Evolutionary conservation across 2,329 filamentous ascomycete species (phyloP).

Genomic region (Scedosporium minutisporum): DNA sequence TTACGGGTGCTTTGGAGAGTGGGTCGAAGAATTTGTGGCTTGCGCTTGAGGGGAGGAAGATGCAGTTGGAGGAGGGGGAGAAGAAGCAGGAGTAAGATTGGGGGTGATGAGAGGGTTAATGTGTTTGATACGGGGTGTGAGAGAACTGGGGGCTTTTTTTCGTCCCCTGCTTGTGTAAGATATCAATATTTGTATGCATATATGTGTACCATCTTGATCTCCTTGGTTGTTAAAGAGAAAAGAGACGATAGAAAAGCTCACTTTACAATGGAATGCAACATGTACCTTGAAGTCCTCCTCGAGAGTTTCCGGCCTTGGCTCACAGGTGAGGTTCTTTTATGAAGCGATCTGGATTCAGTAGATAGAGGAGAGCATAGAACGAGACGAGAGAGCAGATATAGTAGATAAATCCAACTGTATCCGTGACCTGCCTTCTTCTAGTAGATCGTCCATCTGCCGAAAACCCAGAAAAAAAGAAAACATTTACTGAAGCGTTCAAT

Average conservation of each 20-base stretch:
- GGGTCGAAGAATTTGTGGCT: conserved; percentile 76
- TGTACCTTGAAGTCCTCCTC: background rate
- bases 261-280: background rate
- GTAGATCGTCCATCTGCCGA: too few species aligned
- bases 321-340: too few species aligned
- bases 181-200: conserved; percentile 4
- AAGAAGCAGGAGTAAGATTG: conserved; percentile 9
- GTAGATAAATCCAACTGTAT: too few species aligned
- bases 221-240: background rate
- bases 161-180: background rate
- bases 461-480: too few species aligned
- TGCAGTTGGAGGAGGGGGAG: conserved; percentile 59
- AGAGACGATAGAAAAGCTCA: background rate
- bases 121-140: background rate
- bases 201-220: conserved; percentile 4
- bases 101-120: background rate
- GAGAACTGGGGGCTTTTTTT: background rate
- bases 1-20: conserved; percentile 72
- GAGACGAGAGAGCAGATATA: too few species aligned
- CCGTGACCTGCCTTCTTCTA: too few species aligned
- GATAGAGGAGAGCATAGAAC: too few species aligned
- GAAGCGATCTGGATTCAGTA: too few species aligned
- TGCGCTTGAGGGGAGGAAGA: conserved; percentile 73
- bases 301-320: too few species aligned
- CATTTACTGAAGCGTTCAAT: too few species aligned